These are phyloP conservation scores for Claviceps capensis DNA, from an alignment of 2,329 filamentous ascomycete genomes.

Conservation along the genomic window DNA sequence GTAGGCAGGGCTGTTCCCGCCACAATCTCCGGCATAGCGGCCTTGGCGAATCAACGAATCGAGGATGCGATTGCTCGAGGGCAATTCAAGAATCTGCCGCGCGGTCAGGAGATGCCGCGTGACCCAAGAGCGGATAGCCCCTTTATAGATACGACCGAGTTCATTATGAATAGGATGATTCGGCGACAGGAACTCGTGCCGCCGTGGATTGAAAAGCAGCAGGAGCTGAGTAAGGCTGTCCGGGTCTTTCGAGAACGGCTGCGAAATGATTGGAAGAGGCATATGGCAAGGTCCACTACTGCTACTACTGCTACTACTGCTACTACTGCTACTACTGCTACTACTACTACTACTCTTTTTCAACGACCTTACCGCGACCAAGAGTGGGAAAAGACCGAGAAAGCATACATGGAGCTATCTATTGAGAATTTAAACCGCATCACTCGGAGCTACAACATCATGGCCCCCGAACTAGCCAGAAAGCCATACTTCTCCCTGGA, in stretches of 20 bases:
- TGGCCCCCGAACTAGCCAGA: constrained; percentile 83
- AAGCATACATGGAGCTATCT: constrained; percentile 60
- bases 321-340: neutral
- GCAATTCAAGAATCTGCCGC: constrained; percentile 71
- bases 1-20: constrained; percentile 60
- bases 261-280: constrained; percentile 70
- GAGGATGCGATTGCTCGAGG: constrained; percentile 88
- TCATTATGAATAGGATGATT: constrained; percentile 98
- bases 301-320: neutral
- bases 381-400: constrained; percentile 60
- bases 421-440: constrained; percentile 67
- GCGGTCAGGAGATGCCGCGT: constrained; percentile 68
- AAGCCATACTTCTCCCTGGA: constrained; percentile 82
- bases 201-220: constrained; percentile 98
- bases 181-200: constrained; percentile 90
- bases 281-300: constrained; percentile 51
- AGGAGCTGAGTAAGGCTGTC: constrained; percentile 62
- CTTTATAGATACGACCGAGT: constrained; percentile 92
- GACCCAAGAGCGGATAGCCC: constrained; percentile 74
- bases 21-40: constrained; percentile 63
- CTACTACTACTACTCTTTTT: constrained; percentile 7
- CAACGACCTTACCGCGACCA: constrained; percentile 62
- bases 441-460: constrained; percentile 82
- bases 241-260: constrained; percentile 60
- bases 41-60: constrained; percentile 79